Base-by-base conservation (phyloP, 345 rosid species). In the Gossypium sturtianum region DNA sequence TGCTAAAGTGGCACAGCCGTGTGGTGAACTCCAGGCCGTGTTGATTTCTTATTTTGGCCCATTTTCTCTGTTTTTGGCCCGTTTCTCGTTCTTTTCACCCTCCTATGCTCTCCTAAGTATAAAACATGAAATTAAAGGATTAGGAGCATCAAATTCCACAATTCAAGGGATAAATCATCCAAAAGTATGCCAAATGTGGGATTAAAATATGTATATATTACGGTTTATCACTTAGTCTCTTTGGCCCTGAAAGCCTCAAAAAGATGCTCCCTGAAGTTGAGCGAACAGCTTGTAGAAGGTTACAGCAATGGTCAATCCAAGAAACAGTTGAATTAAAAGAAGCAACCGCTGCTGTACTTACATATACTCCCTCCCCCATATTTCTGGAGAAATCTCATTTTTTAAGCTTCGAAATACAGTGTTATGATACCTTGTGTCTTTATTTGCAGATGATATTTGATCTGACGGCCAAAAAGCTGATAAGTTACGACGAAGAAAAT, bases 401-500 rank as follows among this genome's bases (percentile, higher is more conserved):
- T 25, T 25, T 25, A 48, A 12, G 7, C 51, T 78, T 70, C 22
- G 56, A 15, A 58, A 22, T 22, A 7, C 12, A 27, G 44, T 74
- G 67, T 84, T 51, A 82, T 45, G 52, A 27, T 6, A 45, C 11
- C 52, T 16, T 52, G 45, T 19, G 64, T 29, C 13, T 58, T 22
- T 34, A 13, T 59, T 74, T 77, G 70, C 91, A 90, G 95, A 84
- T 86, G 91, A 90, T 94, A 53, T 94, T 94, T 82, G 91, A 94
- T 83, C 88, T 92, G 79, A 92, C 98, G 2, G 98, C 98, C 4
- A 89, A 89, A 83, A 94, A 94, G 88, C 81, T 92, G 84, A 92
- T 94, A 74, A 92, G 96, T 81, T 89, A 89, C 71, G 98, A 94
- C 81, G 85, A 86, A 77, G 91, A 83, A 27, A 84, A 80, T 20